Evolutionary conservation across 176 grass and related monocot species (phyloP).

Genomic region (Ensete glaucum): DNA sequence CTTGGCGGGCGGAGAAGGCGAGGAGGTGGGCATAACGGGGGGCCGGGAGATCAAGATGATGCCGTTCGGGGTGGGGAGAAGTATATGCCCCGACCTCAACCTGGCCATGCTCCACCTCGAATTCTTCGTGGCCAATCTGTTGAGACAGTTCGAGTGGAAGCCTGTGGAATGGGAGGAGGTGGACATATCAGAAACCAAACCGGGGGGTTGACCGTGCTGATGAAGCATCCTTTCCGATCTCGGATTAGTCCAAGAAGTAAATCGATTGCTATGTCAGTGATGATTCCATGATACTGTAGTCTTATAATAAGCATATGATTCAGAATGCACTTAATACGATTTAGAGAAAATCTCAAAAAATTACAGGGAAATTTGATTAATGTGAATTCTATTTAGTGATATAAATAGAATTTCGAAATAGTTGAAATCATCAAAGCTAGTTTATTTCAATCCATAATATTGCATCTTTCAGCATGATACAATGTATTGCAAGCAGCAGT

Average conservation of each 20-base stretch:
- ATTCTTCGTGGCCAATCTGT: not conserved
- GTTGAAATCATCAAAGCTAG: too few species aligned
- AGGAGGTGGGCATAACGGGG: conserved; percentile 6
- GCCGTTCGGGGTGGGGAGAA: not conserved
- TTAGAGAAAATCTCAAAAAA: too few species aligned
- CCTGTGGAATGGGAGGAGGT: not conserved
- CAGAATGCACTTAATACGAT: too few species aligned
- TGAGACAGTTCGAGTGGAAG: not conserved
- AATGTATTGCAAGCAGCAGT: too few species aligned
- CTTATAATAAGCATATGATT: too few species aligned
- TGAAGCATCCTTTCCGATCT: not conserved
- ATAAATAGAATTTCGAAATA: too few species aligned
- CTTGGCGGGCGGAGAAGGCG: not conserved
- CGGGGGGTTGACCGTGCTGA: not conserved
- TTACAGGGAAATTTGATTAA: too few species aligned
- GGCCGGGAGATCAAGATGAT: not conserved
- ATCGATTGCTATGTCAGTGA: not conserved
- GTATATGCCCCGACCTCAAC: not conserved
- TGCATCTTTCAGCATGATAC: too few species aligned
- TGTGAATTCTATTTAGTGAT: not conserved
- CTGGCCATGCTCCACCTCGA: not conserved
- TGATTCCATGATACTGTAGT: too few species aligned
- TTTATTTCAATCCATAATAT: too few species aligned
- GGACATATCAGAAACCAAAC: not conserved
- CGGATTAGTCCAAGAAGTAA: not conserved